These are phyloP conservation scores for Phytophthora europaea DNA, from an alignment of 352 stramenopile genomes.

Conservation along the genomic window DNA sequence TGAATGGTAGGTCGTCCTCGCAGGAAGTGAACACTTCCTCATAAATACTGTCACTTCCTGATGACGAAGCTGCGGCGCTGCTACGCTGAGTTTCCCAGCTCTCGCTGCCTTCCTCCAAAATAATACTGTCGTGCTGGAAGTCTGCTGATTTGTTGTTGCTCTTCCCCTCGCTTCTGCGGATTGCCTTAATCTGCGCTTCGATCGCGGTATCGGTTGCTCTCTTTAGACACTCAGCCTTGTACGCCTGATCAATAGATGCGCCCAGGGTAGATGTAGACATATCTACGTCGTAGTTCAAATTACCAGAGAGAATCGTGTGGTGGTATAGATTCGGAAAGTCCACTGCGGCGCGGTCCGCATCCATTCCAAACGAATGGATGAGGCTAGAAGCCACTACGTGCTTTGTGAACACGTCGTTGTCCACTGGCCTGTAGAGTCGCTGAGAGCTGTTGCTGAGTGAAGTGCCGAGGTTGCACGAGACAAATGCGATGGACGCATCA, in stretches of 20 bases:
- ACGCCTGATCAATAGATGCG: constrained; percentile 72
- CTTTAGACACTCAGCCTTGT: constrained; percentile 76
- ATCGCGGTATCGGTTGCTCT: constrained; percentile 68
- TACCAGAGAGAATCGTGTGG: constrained; percentile 85
- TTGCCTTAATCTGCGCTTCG: constrained; percentile 64
- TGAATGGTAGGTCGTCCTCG: constrained; percentile 73
- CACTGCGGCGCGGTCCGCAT: constrained; percentile 72
- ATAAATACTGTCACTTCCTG: constrained; percentile 51
- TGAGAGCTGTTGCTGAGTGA: constrained; percentile 44
- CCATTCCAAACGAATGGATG: constrained; percentile 86
- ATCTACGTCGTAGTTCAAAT: constrained; percentile 84
- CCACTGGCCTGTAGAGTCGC: constrained; percentile 31
- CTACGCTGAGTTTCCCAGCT: constrained; percentile 30
- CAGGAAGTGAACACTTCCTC: constrained; percentile 60
- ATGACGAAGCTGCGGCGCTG: constrained; percentile 30
- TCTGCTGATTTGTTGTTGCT: constrained; percentile 18
- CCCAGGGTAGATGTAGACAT: constrained; percentile 49
- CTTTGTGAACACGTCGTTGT: constrained; percentile 54
- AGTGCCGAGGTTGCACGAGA: constrained; percentile 80
- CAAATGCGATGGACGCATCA: constrained; percentile 86
- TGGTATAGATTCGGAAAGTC: constrained; percentile 90
- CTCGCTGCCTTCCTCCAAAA: constrained; percentile 16
- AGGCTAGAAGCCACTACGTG: constrained; percentile 68
- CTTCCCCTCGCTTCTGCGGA: constrained; percentile 23
- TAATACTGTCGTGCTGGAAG: constrained; percentile 16